Evolutionary conservation across 2,329 filamentous ascomycete genomes (phyloP), one percentile per base, ranked within the genome.

Genomic region (Raffaelea ambrosiae): DNA sequence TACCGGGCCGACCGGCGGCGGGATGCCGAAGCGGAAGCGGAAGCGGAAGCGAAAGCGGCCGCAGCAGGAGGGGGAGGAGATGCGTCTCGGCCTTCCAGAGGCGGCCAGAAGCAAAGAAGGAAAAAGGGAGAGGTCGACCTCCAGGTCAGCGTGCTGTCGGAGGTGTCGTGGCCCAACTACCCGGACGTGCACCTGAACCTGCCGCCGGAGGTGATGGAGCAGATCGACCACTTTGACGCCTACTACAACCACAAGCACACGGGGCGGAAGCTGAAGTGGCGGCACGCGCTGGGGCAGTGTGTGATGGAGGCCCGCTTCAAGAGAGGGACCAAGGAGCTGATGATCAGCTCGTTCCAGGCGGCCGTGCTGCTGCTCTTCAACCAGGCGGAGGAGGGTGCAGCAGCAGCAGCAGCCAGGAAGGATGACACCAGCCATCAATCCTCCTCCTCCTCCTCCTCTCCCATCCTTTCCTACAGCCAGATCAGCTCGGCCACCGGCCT

Each of bases 331-430:
- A 97, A 96, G 62, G 91, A 98, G 61, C 73, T 99, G 16, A 78
- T 94, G 0, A 88, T 98, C 46, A 93, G 86, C 35, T 88, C 86
- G 3, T 95, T 91, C 65, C 94, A 98, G 66, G 91, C 91, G 3
- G 82, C 94, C 43, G 87, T 97, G 0, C 76, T 98, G 4, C 73
- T 95, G 9, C 74, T 95, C 26, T 98, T 98, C 75, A 97, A 98
- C 61, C 76, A 81, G 22, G 65, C 85, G 10, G 67, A 72, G 1
- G 66, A 50, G 22, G 51, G 45, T 45, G 40, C 69, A 19, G 49
- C 52, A 3, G 39, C 5, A 4, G 11, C 7, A 5, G 39, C 19
- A 5, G 20, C 3, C 16, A 19, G 5, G 44, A 9, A 46, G n/a
- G 43, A 14, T 16, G 29, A 18, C 16, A 19, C 1, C 9, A 42